A percentile compares a stretch with the other conserved stretches of the same genome.
Evolutionary conservation across 2,329 filamentous ascomycete genomes (phyloP).

Genomic region (Aspergillus latus): DNA sequence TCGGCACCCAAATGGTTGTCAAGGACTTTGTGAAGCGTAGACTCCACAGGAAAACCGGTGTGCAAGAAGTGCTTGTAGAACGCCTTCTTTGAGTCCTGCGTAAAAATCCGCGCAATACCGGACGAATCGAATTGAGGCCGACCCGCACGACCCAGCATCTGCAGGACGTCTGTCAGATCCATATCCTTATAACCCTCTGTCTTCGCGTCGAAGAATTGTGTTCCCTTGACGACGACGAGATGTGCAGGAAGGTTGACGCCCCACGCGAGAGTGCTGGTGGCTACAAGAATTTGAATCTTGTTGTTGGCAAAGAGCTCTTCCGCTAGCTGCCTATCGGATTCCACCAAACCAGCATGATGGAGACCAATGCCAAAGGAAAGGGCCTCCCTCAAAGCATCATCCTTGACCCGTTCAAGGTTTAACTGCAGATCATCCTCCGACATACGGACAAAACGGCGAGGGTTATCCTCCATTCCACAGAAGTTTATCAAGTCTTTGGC

Average conservation of each 20-base stretch:
- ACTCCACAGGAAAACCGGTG: constrained; percentile 96
- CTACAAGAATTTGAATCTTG: constrained; percentile 95
- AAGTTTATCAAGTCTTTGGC: constrained; percentile 96
- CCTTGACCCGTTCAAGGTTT: constrained; percentile 86
- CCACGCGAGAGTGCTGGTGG: constrained; percentile 95
- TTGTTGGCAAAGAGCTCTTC: constrained; percentile 97
- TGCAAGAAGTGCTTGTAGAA: constrained; percentile 99
- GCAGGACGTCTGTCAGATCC: constrained; percentile 95
- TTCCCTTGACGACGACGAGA: constrained; percentile 95
- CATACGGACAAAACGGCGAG: constrained; percentile 88
- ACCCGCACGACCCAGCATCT: constrained; percentile 95
- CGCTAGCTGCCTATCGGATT: constrained; percentile 84
- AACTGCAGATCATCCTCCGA: constrained; percentile 88
- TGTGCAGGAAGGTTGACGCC: constrained; percentile 97
- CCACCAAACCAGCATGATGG: constrained; percentile 94
- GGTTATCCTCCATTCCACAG: constrained; percentile 98
- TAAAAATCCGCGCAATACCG: constrained; percentile 95
- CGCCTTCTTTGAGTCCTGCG: constrained; percentile 94
- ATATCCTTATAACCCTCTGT: constrained; percentile 98
- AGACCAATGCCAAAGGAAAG: constrained; percentile 95
- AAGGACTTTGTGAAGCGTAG: constrained; percentile 89
- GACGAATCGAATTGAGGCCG: constrained; percentile 95
- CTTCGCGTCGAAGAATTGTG: constrained; percentile 97
- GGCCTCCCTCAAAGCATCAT: constrained; percentile 89
- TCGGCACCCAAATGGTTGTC: constrained; percentile 97